Percentiles rank a stretch among this genome's conserved stretches.
Evolutionary conservation across 2,329 filamentous ascomycete genomes (phyloP).

Genomic region (Fonsecaea erecta): DNA sequence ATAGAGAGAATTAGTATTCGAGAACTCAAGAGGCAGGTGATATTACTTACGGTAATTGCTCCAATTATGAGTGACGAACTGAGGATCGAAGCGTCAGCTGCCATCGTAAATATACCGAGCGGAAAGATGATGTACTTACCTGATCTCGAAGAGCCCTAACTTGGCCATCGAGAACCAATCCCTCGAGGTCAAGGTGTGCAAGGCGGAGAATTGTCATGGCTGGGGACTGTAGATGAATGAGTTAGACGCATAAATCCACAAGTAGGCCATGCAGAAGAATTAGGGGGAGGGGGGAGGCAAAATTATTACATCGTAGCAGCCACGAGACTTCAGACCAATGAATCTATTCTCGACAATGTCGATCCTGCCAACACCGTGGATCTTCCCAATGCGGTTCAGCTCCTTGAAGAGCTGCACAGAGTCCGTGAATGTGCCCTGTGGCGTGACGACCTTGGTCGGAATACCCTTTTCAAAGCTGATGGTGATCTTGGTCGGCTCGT

Average conservation of each 20-base stretch:
- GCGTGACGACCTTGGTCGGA: constrained; percentile 68
- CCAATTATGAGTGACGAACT: constrained; percentile 68
- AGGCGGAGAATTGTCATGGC: constrained; percentile 59
- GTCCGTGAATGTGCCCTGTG: constrained; percentile 68
- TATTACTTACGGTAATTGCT: constrained; percentile 40
- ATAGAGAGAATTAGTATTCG: not conserved
- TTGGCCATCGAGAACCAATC: constrained; percentile 70
- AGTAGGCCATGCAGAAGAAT: too few species aligned
- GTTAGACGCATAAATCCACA: not conserved
- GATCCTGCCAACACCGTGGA: constrained; percentile 63
- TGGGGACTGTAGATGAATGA: not conserved
- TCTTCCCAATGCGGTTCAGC: constrained; percentile 60
- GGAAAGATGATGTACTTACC: not conserved
- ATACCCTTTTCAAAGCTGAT: constrained; percentile 75
- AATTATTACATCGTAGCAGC: constrained; percentile 68
- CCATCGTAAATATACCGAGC: not conserved
- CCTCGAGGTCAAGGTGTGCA: constrained; percentile 67
- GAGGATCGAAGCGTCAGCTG: not conserved
- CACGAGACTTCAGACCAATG: constrained; percentile 78
- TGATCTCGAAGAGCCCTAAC: constrained; percentile 72
- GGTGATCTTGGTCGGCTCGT: constrained; percentile 72
- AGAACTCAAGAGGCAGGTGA: not conserved
- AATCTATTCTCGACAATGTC: constrained; percentile 84
- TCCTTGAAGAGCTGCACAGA: constrained; percentile 73
- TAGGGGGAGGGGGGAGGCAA: not conserved